Conservation (phyloP, 306 rosid species). For the Luffa aegyptiaca region DNA sequence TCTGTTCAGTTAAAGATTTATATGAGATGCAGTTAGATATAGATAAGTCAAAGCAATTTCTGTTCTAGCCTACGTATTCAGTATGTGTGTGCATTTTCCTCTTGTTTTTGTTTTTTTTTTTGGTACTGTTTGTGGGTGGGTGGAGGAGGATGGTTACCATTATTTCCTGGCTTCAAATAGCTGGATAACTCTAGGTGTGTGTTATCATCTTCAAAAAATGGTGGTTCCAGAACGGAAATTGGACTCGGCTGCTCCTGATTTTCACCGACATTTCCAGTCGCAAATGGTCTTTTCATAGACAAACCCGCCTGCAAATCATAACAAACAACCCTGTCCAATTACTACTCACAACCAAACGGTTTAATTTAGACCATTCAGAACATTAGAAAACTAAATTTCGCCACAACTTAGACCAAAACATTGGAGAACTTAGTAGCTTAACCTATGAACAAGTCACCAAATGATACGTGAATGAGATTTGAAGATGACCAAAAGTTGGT, state of each 20-base stretch:
- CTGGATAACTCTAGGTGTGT: conserved; percentile 38
- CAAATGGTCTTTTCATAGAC: conserved; percentile 26
- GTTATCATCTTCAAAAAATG: conserved; percentile 55
- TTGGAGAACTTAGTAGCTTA: background rate
- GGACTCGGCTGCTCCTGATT: conserved; percentile 90
- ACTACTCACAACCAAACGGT: background rate
- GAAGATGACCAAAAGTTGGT: background rate
- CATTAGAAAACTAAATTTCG: background rate
- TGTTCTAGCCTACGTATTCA: background rate
- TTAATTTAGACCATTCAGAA: background rate
- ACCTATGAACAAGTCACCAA: background rate
- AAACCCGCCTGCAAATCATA: conserved; percentile 48
- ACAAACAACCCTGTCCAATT: conserved; percentile 5
- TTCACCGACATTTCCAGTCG: conserved; percentile 33
- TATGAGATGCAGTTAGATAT: background rate
- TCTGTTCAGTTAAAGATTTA: conserved; percentile 26
- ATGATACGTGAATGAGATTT: background rate
- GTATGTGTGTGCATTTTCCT: background rate
- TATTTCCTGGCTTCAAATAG: conserved; percentile 26
- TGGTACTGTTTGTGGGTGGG: background rate
- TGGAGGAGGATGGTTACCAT: conserved; percentile 21
- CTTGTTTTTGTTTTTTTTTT: background rate
- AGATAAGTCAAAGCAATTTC: background rate
- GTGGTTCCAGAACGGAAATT: conserved; percentile 68
- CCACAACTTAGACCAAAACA: background rate